Evolutionary conservation across 1,284 basidiomycete genomes (phyloP).

Genomic region (Fistulina hepatica): DNA sequence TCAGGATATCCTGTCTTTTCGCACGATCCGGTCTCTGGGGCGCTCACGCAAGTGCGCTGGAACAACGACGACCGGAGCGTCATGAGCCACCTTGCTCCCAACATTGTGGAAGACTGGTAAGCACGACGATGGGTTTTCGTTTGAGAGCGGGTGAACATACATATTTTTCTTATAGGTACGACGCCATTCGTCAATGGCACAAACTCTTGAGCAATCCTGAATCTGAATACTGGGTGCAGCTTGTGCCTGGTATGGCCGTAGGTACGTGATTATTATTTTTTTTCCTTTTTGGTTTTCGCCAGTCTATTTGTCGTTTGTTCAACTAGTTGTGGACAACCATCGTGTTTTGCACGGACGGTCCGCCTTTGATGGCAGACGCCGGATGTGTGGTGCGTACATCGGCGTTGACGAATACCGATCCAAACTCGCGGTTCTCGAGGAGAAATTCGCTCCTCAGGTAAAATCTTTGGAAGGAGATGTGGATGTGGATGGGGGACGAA

Average conservation of each 20-base stretch:
- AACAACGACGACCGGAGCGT: conserved; percentile 92
- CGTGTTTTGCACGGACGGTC: conserved; percentile 91
- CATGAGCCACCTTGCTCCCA: conserved; percentile 47
- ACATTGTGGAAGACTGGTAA: conserved; percentile 62
- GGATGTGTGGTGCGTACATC: conserved; percentile 94
- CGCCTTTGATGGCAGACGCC: conserved; percentile 75
- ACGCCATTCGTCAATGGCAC: conserved; percentile 75
- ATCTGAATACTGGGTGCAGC: conserved; percentile 86
- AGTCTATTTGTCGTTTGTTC: background rate
- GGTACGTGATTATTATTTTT: conserved; percentile 37
- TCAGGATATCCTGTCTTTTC: conserved; percentile 58
- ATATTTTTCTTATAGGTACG: conserved; percentile 49
- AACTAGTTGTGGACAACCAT: conserved; percentile 83
- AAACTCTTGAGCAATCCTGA: conserved; percentile 65
- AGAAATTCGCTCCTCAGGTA: conserved; percentile 35
- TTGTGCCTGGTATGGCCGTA: conserved; percentile 77
- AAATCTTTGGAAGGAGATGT: conserved; percentile 17
- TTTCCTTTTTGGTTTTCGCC: background rate
- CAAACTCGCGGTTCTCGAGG: conserved; percentile 56
- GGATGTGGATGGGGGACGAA: conserved; percentile 20
- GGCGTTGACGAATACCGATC: conserved; percentile 85
- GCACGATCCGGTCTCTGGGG: conserved; percentile 52
- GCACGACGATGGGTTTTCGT: conserved; percentile 12
- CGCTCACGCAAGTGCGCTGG: conserved; percentile 78
- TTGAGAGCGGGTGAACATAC: conserved; percentile 12